Evolutionary conservation across 1,139 yeast genomes (phyloP).

Genomic region (Taiozyma onychis): DNA sequence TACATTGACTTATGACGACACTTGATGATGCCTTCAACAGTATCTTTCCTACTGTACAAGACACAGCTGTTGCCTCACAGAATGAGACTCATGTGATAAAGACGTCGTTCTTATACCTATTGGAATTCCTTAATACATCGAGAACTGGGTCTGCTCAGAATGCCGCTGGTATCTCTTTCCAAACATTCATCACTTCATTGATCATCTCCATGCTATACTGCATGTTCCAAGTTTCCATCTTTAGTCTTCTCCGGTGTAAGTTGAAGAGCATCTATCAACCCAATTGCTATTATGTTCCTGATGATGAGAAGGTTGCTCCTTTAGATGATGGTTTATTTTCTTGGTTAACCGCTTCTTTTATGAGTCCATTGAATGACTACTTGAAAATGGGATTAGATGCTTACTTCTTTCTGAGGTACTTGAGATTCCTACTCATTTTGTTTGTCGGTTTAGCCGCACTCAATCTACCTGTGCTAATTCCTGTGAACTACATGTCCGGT

Average conservation of each 20-base stretch:
- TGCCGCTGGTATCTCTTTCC: conserved; percentile 39
- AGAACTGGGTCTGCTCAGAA: conserved; percentile 47
- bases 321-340: conserved; percentile 37
- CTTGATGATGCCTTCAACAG: conserved; percentile 1
- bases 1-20: too few relatives aligned
- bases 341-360: conserved; percentile 44
- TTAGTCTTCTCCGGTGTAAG: conserved; percentile 44
- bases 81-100: conserved; percentile 3
- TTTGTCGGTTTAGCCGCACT: conserved; percentile 45
- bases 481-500: conserved; percentile 47
- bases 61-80: background rate
- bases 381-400: conserved; percentile 56
- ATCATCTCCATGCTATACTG: conserved; percentile 48
- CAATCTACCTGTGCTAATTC: conserved; percentile 49
- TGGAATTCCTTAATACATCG: conserved; percentile 45
- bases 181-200: conserved; percentile 41
- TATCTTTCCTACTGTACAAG: background rate
- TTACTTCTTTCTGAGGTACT: conserved; percentile 53
- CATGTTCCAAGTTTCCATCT: conserved; percentile 44
- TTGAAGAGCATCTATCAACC: conserved; percentile 54
- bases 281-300: conserved; percentile 39
- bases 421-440: conserved; percentile 41
- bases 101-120: conserved; percentile 19
- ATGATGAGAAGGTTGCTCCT: conserved; percentile 33
- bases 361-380: conserved; percentile 37